Conservation (phyloP, 2,329 filamentous ascomycete species). For the Alternaria brassicicola region DNA sequence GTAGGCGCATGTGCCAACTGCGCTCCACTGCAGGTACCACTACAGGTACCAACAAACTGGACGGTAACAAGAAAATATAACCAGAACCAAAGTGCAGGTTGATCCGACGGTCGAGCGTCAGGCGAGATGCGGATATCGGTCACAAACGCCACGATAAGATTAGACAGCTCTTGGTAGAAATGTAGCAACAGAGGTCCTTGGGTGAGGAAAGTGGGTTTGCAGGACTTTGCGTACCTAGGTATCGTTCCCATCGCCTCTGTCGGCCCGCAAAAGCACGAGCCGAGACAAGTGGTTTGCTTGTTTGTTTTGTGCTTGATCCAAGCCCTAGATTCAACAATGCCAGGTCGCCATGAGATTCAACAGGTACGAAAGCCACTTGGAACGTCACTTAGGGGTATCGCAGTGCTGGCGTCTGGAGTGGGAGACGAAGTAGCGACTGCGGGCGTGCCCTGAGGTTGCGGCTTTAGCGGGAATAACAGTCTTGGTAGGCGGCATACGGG, state of each 20-base stretch:
- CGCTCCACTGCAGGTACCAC: neutral
- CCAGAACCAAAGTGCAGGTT: neutral
- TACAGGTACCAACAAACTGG: neutral
- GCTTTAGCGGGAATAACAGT: neutral
- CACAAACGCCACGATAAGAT: neutral
- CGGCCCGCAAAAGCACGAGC: neutral
- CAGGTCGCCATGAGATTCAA: neutral
- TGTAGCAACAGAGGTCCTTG: neutral
- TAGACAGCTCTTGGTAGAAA: neutral
- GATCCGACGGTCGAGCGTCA: neutral
- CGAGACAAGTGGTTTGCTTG: neutral
- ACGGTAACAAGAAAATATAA: neutral
- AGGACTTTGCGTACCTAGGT: neutral
- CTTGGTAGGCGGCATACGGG: conserved; percentile 4
- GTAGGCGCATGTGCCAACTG: neutral
- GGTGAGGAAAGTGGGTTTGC: neutral
- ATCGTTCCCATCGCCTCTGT: neutral
- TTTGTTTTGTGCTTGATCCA: neutral
- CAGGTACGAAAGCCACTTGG: neutral
- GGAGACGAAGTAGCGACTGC: neutral
- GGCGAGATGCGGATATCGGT: neutral
- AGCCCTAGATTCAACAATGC: neutral
- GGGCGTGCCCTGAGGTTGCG: neutral
- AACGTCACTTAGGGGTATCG: neutral
- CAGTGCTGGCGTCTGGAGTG: neutral